Evolutionary conservation across 371 early-diverging fungal genomes (phyloP).

Genomic region (Mucor piriformis): DNA sequence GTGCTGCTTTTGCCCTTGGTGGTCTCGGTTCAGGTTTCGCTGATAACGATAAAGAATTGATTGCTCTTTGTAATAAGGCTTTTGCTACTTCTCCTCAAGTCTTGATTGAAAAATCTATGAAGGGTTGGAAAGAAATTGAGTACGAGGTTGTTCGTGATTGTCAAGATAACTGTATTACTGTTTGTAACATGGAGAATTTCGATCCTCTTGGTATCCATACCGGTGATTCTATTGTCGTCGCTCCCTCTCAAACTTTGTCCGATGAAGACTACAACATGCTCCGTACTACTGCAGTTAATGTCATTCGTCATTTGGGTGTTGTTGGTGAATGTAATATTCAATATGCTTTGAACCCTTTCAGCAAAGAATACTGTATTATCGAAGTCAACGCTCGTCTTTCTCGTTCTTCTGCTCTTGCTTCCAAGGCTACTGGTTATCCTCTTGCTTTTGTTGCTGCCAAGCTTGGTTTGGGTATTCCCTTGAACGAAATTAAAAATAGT

Average conservation of each 20-base stretch:
- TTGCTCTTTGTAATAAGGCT: constrained; percentile 77
- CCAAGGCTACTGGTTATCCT: constrained; percentile 96
- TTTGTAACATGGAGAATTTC: constrained; percentile 99
- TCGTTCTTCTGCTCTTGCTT: constrained; percentile 89
- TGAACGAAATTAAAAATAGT: constrained; percentile 84
- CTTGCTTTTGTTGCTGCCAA: constrained; percentile 96
- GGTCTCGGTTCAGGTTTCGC: constrained; percentile 96
- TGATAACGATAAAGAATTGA: constrained; percentile 76
- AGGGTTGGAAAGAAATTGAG: constrained; percentile 98
- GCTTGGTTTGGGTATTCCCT: constrained; percentile 85
- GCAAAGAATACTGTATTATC: constrained; percentile 92
- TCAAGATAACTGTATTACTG: constrained; percentile 93
- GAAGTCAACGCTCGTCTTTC: constrained; percentile 95
- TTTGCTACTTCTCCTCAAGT: constrained; percentile 89
- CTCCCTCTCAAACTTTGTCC: constrained; percentile 91
- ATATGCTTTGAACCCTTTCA: constrained; percentile 91
- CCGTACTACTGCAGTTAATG: constrained; percentile 83
- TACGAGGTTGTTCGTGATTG: constrained; percentile 96
- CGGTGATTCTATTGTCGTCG: constrained; percentile 95
- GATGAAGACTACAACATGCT: constrained; percentile 97
- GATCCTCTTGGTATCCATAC: constrained; percentile 97
- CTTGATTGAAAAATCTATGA: constrained; percentile 91
- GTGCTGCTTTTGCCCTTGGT: constrained; percentile 92
- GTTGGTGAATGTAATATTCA: constrained; percentile 98
- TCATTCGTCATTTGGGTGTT: constrained; percentile 88